A percentile compares a stretch with the other conserved stretches of the same genome.
Evolutionary conservation across 768 basidiomycete species (phyloP).

Genomic region (Phanerochaete sordida): DNA sequence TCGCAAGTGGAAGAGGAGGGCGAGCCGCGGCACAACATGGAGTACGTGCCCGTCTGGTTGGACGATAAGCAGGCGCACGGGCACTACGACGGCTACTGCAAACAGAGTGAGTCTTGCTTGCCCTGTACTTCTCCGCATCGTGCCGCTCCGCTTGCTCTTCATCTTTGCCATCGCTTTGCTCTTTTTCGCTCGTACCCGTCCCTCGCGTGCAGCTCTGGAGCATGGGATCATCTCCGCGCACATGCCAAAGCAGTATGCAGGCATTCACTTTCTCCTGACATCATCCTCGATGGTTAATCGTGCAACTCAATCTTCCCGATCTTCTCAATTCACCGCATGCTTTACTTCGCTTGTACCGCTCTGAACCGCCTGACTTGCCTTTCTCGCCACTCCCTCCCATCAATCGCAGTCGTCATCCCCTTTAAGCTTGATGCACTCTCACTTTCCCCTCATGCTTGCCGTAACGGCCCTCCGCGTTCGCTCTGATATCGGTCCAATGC

Average conservation of each 20-base stretch:
- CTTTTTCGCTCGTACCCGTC: neutral
- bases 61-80: slow-evolving; percentile 87
- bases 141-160: neutral
- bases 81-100: slow-evolving; percentile 98
- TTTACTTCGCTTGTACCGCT: neutral
- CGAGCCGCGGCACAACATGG: slow-evolving; percentile 46
- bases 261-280: neutral
- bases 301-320: neutral
- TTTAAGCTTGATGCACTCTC: neutral
- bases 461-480: neutral
- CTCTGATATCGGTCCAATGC: neutral
- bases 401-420: neutral
- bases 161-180: neutral
- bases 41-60: slow-evolving; percentile 88
- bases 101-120: slow-evolving; percentile 67
- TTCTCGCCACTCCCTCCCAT: neutral
- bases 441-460: neutral
- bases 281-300: neutral
- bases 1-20: slow-evolving; percentile 35
- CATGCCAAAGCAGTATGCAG: neutral
- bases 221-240: neutral
- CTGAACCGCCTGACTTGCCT: slow-evolving; percentile 1
- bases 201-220: neutral
- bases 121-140: slow-evolving; percentile 1
- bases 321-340: slow-evolving; percentile 1